Evolutionary conservation across 2,329 filamentous ascomycete genomes (phyloP), one percentile per base, ranked within the genome.

Genomic region (Echinosphaeria canescens): DNA sequence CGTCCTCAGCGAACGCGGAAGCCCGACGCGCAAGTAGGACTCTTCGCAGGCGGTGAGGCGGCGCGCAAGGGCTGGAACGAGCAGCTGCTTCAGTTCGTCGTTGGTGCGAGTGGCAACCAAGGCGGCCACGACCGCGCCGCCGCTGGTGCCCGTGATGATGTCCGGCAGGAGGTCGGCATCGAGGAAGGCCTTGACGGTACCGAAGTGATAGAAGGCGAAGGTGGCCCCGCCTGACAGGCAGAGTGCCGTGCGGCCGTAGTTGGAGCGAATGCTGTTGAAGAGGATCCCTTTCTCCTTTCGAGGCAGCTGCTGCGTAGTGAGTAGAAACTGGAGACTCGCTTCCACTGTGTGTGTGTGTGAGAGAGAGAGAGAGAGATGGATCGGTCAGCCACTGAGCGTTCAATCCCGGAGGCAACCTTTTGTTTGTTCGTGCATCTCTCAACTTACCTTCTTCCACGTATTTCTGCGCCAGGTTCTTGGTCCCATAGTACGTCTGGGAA

Each of bases 131-230:
- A 98, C 56, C 10, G 88, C 88, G 27, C 88, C 88, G 5, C 88
- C 88, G 33, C 84, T 93, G 3, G 88, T 98, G 9, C 88, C 88
- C 1, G 88, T 93, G 35, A 98, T 92, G 37, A 98, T 85, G 34
- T 90, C 76, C 0, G 88, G 88, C 1, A 98, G 54, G 2, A 91
- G 58, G 31, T 76, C 66, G 10, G 81, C 78, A 39, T 95, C 88
- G 5, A 95, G 56, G 4, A 95, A 59, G 7, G 84, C 85, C 45
- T 81, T 85, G 26, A 88, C 67, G 8, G 98, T 79, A 9, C 88
- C 88, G 35, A 93, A 81, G 46, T 98, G 88, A 45, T 95, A 95
- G 46, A 92, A 95, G 5, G 88, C 82, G 49, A 98, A 93, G 0
- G 78, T 79, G 4, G 85, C 88, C 1, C 88, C 88, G 3, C 88